phyloP scores from a whole-genome alignment of 805 yeast species.

The Candida ponderosae region DNA sequence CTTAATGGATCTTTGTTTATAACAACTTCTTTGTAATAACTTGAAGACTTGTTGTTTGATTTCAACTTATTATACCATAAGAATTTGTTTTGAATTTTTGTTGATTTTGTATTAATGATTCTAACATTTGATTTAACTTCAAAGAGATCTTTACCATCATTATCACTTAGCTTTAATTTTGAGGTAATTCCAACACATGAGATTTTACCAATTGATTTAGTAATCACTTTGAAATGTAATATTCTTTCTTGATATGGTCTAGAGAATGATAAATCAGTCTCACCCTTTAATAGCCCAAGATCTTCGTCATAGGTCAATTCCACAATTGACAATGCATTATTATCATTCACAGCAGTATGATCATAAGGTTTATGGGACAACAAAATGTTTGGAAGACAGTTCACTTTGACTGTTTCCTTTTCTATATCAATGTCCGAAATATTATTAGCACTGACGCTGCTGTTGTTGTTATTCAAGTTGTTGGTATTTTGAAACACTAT shows the following conservation, averaged over 20 bases:
- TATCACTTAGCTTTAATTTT: slow-evolving; percentile 4
- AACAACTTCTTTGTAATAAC: slow-evolving; percentile 5
- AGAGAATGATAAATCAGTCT: slow-evolving; percentile 9
- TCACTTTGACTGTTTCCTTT: too few relatives aligned
- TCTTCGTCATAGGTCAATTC: slow-evolving; percentile 5
- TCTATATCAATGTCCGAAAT: too few relatives aligned
- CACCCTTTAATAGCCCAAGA: slow-evolving; percentile 1
- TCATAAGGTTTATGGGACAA: too few relatives aligned
- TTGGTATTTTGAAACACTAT: slow-evolving; percentile 8
- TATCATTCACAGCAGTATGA: slow-evolving; percentile 2
- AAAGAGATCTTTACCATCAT: slow-evolving; percentile 8
- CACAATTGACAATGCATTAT: neutral
- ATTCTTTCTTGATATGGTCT: slow-evolving; percentile 6
- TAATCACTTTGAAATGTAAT: slow-evolving; percentile 10
- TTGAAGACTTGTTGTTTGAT: too few relatives aligned
- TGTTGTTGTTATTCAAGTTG: slow-evolving; percentile 2
- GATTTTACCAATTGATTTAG: slow-evolving; percentile 12
- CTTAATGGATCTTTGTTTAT: slow-evolving; percentile 11
- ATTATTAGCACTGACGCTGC: slow-evolving; percentile 1
- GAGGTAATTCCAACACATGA: slow-evolving; percentile 9
- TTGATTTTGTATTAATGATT: neutral
- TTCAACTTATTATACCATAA: slow-evolving; percentile 7
- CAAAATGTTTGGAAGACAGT: slow-evolving; percentile 8
- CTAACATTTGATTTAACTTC: slow-evolving; percentile 15
- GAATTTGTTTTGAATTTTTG: slow-evolving; percentile 7